Percentiles rank a stretch among this genome's conserved stretches.
These are phyloP conservation scores for Penicillium ochrochloron DNA, from an alignment of 495 filamentous ascomycete species.

Conservation along the genomic window DNA sequence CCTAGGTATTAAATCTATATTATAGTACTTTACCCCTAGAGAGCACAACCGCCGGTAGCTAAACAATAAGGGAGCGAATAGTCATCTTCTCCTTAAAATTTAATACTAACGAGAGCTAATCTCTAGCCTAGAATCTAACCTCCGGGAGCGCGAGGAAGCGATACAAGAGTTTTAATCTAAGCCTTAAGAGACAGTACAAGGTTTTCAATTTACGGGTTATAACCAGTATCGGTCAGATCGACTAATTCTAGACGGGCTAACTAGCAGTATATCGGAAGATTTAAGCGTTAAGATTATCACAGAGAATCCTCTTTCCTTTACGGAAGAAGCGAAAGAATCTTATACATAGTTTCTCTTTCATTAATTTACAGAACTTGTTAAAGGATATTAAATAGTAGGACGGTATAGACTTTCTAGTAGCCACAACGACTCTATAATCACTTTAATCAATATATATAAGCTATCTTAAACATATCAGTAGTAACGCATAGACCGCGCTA, in stretches of 20 bases:
- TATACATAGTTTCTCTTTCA: not conserved
- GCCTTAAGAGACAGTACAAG: not conserved
- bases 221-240: not conserved
- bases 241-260: not conserved
- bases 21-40: not conserved
- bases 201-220: not conserved
- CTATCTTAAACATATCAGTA: not conserved
- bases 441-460: not conserved
- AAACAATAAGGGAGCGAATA: not conserved
- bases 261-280: not conserved
- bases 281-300: conserved; percentile 2
- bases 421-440: not conserved
- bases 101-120: not conserved
- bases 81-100: not conserved
- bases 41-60: not conserved
- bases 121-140: not conserved
- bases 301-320: not conserved
- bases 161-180: not conserved
- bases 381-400: not conserved
- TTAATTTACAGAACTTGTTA: not conserved
- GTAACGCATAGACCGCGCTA: not conserved
- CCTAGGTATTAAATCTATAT: not conserved
- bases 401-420: not conserved
- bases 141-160: not conserved
- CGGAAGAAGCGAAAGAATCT: not conserved